phyloP scores from a whole-genome alignment of 2,329 filamentous ascomycete genomes.

The Fusarium robinianum region DNA sequence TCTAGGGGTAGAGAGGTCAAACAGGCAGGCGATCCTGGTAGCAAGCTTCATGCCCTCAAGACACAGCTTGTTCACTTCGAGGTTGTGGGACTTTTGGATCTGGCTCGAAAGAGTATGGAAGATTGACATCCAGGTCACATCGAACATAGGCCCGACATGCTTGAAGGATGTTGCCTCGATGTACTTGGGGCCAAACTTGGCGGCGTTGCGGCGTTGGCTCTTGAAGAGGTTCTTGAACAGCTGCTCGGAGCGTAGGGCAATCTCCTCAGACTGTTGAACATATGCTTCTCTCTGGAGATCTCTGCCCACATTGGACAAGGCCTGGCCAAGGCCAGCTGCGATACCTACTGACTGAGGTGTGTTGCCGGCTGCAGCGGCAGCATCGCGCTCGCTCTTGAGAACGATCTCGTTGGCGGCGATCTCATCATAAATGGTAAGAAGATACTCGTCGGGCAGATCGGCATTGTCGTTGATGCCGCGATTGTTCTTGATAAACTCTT shows the following conservation, averaged over 20 bases:
- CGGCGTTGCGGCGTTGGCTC: conserved; percentile 80
- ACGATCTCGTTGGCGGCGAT: conserved; percentile 93
- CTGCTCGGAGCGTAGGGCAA: conserved; percentile 73
- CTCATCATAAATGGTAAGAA: conserved; percentile 87
- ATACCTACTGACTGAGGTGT: conserved; percentile 68
- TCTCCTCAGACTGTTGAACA: conserved; percentile 93
- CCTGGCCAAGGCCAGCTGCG: conserved; percentile 83
- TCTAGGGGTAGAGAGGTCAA: conserved; percentile 88
- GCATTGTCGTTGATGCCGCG: conserved; percentile 96
- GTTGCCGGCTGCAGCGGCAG: conserved; percentile 77
- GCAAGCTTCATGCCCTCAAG: conserved; percentile 95
- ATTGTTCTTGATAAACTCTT: conserved; percentile 99
- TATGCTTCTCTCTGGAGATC: conserved; percentile 93
- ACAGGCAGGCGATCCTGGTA: conserved; percentile 89
- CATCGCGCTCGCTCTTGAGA: conserved; percentile 86
- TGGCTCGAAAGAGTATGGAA: conserved; percentile 92
- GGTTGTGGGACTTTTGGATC: conserved; percentile 89
- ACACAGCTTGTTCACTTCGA: conserved; percentile 89
- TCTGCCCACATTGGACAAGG: conserved; percentile 86
- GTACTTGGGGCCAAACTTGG: conserved; percentile 72
- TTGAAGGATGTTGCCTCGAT: conserved; percentile 93
- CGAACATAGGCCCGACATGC: conserved; percentile 97
- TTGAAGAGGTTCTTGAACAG: conserved; percentile 92
- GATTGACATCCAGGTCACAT: conserved; percentile 99
- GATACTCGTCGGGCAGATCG: conserved; percentile 90